Evolutionary conservation across 2,329 filamentous ascomycete species (phyloP).

Genomic region (Aspergillus piperis): DNA sequence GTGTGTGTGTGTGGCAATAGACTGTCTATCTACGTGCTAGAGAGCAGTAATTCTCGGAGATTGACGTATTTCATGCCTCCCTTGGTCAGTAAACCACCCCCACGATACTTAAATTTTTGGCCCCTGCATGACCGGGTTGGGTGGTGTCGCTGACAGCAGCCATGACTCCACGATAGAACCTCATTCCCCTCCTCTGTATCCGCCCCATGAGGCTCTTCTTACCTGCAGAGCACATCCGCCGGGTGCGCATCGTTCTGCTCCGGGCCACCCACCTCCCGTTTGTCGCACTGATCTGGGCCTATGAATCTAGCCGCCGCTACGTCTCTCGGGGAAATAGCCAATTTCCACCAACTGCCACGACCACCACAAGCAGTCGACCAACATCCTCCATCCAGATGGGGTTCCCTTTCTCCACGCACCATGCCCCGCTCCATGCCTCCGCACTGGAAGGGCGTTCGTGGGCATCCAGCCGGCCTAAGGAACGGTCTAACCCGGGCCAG

Average conservation of each 20-base stretch:
- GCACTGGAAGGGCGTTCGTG: conserved; percentile 25
- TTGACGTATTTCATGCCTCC: conserved; percentile 52
- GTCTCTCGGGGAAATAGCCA: conserved; percentile 27
- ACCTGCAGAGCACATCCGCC: conserved; percentile 56
- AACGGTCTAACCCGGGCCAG: conserved; percentile 25
- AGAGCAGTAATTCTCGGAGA: conserved; percentile 49
- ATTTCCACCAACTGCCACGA: conserved; percentile 24
- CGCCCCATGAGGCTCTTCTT: conserved; percentile 60
- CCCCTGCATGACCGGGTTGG: neutral
- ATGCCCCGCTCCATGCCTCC: conserved; percentile 28
- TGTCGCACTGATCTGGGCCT: conserved; percentile 59
- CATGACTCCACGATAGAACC: conserved; percentile 48
- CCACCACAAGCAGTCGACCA: conserved; percentile 19
- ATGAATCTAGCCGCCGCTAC: conserved; percentile 45
- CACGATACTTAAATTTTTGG: neutral
- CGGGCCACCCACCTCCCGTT: conserved; percentile 61
- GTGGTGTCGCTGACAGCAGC: conserved; percentile 13
- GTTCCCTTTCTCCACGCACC: conserved; percentile 24
- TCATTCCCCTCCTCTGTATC: conserved; percentile 58
- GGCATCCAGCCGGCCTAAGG: conserved; percentile 20
- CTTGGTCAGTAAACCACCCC: conserved; percentile 36
- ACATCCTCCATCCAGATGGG: conserved; percentile 24
- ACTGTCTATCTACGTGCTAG: conserved; percentile 47
- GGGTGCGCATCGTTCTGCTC: conserved; percentile 59
- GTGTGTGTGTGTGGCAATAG: conserved; percentile 22